Percentiles rank a stretch among this genome's conserved stretches.
phyloP scores from a whole-genome alignment of 1,139 yeast species.

The Martiniozyma asiatica region DNA sequence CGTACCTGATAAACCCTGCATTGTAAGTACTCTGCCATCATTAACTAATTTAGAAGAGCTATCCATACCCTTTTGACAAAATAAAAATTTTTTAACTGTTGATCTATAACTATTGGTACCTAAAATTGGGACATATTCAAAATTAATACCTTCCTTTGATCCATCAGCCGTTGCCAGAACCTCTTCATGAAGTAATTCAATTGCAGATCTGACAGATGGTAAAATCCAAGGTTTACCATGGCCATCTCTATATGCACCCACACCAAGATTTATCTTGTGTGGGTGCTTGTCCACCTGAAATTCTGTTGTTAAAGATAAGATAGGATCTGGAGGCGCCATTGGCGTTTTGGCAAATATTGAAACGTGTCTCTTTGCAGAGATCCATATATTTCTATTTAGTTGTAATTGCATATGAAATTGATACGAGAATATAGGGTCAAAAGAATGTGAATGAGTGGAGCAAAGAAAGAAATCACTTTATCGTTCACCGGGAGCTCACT shows the following conservation, averaged over 20 bases:
- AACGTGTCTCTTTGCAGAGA: not conserved
- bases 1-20: constrained; percentile 51
- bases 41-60: constrained; percentile 28
- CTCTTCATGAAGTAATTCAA: constrained; percentile 24
- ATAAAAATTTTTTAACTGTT: constrained; percentile 37
- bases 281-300: constrained; percentile 42
- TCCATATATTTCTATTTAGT: too few species aligned
- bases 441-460: too few species aligned
- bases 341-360: constrained; percentile 5
- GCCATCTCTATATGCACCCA: constrained; percentile 87
- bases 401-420: too few species aligned
- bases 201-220: constrained; percentile 70
- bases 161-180: not conserved
- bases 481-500: too few species aligned
- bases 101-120: constrained; percentile 39
- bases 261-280: constrained; percentile 75
- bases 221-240: constrained; percentile 79
- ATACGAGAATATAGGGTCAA: too few species aligned
- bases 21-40: constrained; percentile 37
- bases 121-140: constrained; percentile 46
- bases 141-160: constrained; percentile 32
- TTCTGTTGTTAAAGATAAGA: constrained; percentile 54
- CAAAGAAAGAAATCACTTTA: too few species aligned
- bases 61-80: constrained; percentile 2
- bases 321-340: constrained; percentile 60